These are phyloP conservation scores for Prosopis cineraria DNA, from an alignment of 306 rosid genomes.

Conservation along the genomic window DNA sequence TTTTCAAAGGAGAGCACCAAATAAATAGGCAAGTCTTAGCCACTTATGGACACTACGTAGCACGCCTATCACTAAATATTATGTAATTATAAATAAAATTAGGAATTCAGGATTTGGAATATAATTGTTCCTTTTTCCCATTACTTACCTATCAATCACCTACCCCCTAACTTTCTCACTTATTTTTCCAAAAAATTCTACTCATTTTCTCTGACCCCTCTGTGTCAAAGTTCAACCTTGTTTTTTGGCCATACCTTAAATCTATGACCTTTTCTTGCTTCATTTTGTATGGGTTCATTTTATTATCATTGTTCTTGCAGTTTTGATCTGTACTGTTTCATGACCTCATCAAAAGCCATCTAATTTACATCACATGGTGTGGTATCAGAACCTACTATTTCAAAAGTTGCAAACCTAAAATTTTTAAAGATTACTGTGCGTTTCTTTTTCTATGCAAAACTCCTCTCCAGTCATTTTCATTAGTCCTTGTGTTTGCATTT, in stretches of 20 bases:
- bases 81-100: neutral
- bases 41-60: neutral
- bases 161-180: neutral
- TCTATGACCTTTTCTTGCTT: constrained; percentile 37
- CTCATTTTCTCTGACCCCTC: constrained; percentile 9
- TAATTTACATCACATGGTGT: constrained; percentile 35
- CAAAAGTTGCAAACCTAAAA: constrained; percentile 19
- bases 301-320: constrained; percentile 7
- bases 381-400: constrained; percentile 10
- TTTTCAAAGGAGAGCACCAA: neutral
- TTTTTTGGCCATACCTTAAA: constrained; percentile 30
- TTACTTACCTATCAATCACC: neutral
- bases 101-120: neutral
- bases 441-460: neutral
- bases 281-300: neutral
- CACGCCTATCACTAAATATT: neutral
- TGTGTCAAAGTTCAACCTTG: neutral
- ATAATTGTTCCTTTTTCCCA: neutral
- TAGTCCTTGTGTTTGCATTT: neutral
- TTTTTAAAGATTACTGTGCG: constrained; percentile 17
- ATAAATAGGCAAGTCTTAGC: neutral
- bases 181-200: neutral
- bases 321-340: constrained; percentile 22
- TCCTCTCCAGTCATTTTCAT: neutral
- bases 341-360: neutral